A percentile compares a stretch with the other conserved stretches of the same genome.
phyloP scores from a whole-genome alignment of 805 yeast species.

The Saccharomyces eubayanus region DNA sequence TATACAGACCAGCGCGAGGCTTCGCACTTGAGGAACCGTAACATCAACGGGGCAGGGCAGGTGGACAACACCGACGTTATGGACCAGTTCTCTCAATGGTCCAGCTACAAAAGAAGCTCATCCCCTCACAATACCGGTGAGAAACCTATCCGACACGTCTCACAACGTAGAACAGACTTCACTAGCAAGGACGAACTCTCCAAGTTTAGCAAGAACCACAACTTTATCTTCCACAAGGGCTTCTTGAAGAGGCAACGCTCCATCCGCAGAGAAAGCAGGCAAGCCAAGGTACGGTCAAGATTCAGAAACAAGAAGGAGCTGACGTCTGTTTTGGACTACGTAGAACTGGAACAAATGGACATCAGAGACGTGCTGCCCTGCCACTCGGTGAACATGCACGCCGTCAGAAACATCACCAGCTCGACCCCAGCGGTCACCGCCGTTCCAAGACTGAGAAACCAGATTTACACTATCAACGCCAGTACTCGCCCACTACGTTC shows the following conservation, averaged over 20 bases:
- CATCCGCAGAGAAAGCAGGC: background rate
- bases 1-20: background rate
- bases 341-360: constrained; percentile 10
- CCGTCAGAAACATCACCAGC: constrained; percentile 1
- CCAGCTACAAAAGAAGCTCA: background rate
- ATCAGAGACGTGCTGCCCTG: constrained; percentile 8
- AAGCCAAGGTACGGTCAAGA: constrained; percentile 1
- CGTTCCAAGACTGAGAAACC: constrained; percentile 2
- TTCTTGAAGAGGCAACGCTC: constrained; percentile 11
- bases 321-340: constrained; percentile 15
- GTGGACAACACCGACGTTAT: background rate
- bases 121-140: background rate
- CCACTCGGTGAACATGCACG: constrained; percentile 1
- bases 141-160: constrained; percentile 4
- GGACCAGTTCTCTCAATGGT: background rate
- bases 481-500: background rate
- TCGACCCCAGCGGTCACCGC: constrained; percentile 2
- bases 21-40: background rate
- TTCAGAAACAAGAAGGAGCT: constrained; percentile 14
- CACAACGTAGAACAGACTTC: constrained; percentile 19
- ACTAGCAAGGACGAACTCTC: constrained; percentile 16
- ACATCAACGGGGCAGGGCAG: background rate
- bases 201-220: constrained; percentile 7
- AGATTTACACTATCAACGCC: background rate
- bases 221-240: constrained; percentile 24